Conservation (phyloP, 495 filamentous ascomycete species). For the Lasiosphaeria ovina region DNA sequence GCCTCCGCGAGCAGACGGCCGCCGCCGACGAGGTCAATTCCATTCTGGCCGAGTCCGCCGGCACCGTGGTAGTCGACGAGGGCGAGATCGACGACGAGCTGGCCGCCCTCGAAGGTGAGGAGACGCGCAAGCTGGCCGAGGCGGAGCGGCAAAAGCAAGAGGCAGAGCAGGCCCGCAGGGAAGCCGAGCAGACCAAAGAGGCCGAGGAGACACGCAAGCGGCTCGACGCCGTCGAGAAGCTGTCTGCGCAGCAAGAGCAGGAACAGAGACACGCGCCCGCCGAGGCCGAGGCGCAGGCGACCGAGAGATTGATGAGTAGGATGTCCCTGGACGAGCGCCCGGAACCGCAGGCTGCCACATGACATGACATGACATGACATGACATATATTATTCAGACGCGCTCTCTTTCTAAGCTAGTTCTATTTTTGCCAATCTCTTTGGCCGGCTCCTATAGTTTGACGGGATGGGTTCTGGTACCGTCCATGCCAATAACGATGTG, state of each 20-base stretch:
- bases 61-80: conserved; percentile 64
- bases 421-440: too few species aligned
- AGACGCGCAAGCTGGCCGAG: conserved; percentile 57
- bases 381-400: neutral
- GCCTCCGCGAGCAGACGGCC: conserved; percentile 74
- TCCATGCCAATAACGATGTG: too few species aligned
- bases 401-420: neutral
- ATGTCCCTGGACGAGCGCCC: conserved; percentile 35
- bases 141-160: conserved; percentile 34
- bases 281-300: conserved; percentile 13
- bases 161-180: conserved; percentile 23
- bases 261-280: conserved; percentile 6
- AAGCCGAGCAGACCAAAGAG: conserved; percentile 30
- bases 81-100: conserved; percentile 86
- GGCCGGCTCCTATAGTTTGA: too few species aligned
- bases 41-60: conserved; percentile 62
- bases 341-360: conserved; percentile 14
- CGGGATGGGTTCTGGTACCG: too few species aligned
- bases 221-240: conserved; percentile 41
- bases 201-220: conserved; percentile 34
- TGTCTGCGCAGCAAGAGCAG: conserved; percentile 28
- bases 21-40: conserved; percentile 78
- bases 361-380: neutral
- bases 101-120: conserved; percentile 67
- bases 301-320: conserved; percentile 32